A percentile compares a stretch with the other conserved stretches of the same genome.
phyloP scores from a whole-genome alignment of 768 basidiomycete species.

The Suillus occidentalis region DNA sequence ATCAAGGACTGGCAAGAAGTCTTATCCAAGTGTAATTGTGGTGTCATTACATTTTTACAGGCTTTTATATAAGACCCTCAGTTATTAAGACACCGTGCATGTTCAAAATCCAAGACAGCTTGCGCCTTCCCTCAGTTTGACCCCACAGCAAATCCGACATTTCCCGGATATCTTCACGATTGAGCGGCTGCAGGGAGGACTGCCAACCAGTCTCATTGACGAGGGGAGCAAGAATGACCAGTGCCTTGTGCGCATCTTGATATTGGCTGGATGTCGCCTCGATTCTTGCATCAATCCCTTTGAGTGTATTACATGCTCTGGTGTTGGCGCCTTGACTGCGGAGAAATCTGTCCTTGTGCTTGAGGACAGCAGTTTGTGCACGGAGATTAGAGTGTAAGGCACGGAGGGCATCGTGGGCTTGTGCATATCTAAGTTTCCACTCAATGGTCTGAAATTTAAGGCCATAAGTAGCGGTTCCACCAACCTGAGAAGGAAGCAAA shows the following conservation, averaged over 20 bases:
- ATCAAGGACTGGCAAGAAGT: no score
- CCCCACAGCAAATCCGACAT: not conserved
- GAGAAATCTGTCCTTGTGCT: constrained; percentile 14
- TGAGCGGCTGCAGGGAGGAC: not conserved
- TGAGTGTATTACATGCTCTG: constrained; percentile 1
- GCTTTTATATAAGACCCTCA: no score
- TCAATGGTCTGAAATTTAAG: not conserved
- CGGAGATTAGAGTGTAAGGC: constrained; percentile 10
- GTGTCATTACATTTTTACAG: no score
- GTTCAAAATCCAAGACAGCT: constrained; percentile 11
- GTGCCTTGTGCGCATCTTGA: not conserved
- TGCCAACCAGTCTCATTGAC: not conserved
- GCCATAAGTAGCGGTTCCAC: not conserved
- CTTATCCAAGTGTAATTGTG: no score
- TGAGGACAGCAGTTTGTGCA: constrained; percentile 8
- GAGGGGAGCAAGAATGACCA: not conserved
- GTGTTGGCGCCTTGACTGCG: constrained; percentile 14
- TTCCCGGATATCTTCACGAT: constrained; percentile 1
- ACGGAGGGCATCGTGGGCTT: constrained; percentile 16
- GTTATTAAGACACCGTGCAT: no score
- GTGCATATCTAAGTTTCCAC: constrained; percentile 10
- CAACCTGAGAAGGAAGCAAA: not conserved
- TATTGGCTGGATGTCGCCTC: not conserved
- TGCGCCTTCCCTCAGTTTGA: constrained; percentile 2
- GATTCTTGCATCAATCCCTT: not conserved